Evolutionary conservation across 331 rosid species (phyloP).

Genomic region (Malus hybrid): DNA sequence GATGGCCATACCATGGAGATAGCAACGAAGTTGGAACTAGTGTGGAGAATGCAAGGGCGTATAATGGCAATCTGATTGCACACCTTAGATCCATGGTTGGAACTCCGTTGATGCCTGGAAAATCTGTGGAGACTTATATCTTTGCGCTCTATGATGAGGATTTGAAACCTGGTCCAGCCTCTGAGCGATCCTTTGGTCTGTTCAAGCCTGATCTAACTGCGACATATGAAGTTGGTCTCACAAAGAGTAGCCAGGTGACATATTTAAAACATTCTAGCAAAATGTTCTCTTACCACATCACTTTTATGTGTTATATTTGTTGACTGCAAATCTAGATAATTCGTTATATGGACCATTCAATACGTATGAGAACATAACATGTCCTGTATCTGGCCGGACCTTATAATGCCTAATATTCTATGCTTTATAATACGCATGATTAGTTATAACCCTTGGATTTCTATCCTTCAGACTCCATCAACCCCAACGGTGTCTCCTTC

Average conservation of each 20-base stretch:
- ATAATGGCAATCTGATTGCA: constrained; percentile 72
- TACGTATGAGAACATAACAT: neutral
- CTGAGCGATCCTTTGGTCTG: constrained; percentile 75
- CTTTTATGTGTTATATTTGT: neutral
- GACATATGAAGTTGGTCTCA: constrained; percentile 69
- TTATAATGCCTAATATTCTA: neutral
- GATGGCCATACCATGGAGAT: constrained; percentile 87
- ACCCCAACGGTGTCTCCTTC: constrained; percentile 43
- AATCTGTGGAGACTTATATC: constrained; percentile 72
- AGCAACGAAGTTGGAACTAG: constrained; percentile 61
- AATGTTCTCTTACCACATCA: neutral
- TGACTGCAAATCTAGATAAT: neutral
- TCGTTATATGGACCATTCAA: neutral
- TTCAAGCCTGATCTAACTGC: constrained; percentile 55
- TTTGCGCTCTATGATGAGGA: constrained; percentile 82
- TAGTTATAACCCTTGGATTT: neutral
- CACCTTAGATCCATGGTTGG: constrained; percentile 90
- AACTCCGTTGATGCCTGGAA: constrained; percentile 87
- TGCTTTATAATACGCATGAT: neutral
- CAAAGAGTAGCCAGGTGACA: constrained; percentile 61
- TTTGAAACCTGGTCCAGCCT: constrained; percentile 60
- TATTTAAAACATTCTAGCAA: neutral
- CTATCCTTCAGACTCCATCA: constrained; percentile 42
- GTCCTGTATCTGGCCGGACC: neutral
- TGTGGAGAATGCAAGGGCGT: constrained; percentile 76